Percentiles rank a stretch among this genome's conserved stretches.
These are phyloP conservation scores for Anthoceros angustus DNA, from an alignment of 225 moss, liverwort and hornwort species.

Conservation along the genomic window DNA sequence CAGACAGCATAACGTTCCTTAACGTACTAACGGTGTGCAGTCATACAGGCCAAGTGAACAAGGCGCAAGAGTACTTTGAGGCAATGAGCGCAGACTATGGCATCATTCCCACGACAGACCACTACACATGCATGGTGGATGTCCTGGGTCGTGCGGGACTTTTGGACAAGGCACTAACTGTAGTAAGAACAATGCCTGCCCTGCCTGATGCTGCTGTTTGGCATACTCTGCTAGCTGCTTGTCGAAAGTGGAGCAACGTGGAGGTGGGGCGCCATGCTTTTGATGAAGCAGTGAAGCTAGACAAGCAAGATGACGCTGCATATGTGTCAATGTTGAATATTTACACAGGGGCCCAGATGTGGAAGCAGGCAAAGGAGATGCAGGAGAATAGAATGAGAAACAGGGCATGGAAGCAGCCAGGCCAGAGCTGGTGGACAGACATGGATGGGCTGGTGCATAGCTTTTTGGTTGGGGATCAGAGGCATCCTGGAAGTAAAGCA, in stretches of 20 bases:
- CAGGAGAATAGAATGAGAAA: background rate
- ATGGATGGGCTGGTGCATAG: background rate
- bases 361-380: background rate
- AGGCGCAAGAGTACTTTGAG: background rate
- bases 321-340: background rate
- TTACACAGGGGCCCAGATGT: background rate
- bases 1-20: background rate
- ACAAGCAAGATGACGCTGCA: background rate
- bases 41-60: background rate
- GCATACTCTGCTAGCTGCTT: background rate
- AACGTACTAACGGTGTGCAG: background rate
- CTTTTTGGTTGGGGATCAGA: background rate
- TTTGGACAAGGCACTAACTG: background rate
- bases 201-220: background rate
- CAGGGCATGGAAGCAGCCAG: background rate
- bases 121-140: constrained; percentile 2
- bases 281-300: background rate
- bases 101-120: background rate
- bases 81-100: background rate
- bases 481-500: background rate
- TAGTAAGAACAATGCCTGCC: background rate
- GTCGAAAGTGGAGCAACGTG: background rate
- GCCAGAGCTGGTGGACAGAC: constrained; percentile 4
- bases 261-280: background rate
- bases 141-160: background rate